Evolutionary conservation across 352 stramenopile species (phyloP), one percentile per base, ranked within the genome.

Genomic region (Phytophthora constricta): DNA sequence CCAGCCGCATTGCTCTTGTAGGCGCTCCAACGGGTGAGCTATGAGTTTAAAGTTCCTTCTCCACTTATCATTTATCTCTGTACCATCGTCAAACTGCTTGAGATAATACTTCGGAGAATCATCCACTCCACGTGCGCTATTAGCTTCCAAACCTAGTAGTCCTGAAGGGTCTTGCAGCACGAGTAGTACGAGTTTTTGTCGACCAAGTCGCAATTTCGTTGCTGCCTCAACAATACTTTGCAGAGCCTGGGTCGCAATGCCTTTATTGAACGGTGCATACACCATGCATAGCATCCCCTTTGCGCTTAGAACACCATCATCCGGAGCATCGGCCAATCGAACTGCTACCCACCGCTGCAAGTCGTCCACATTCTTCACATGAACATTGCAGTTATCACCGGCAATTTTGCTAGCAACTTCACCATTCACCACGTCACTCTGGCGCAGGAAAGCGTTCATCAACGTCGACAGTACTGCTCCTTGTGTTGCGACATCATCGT

Each of bases 1-100:
- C 50, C 79, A 82, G 10, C 84, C 79, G 31, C 77, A 89, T 41
- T 90, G 80, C 16, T 68, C 28, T 19, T 39, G 58, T 13, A 91
- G 67, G 17, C 62, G 74, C 45, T 79, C 37, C 33, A 92, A 64
- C 16, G 84, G 79, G 19, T 65, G 55, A 2, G 66, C 10, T 1
- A 74, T 58, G 16, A 70, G 71, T 22, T 39, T 47, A 5, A 62
- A 45, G 26, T 7, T 64, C 31, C 2, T 46, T 42, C 54, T 8
- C 55, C 48, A 62, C 17, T 66, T 31, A 13, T 25, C 48, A 19
- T 27, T 50, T n/a, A 45, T 19, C 3, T 3, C 22, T 47, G 41
- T 47, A 62, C 26, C 43, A n/a, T 33, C 26, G 50, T 9, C 17
- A 28, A 58, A 25, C 17, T 28, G 11, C 34, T 47, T 10, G 5